Evolutionary conservation across 176 grass and related monocot species (phyloP), one percentile per base, ranked within the genome.

Genomic region (Chloris gayana): DNA sequence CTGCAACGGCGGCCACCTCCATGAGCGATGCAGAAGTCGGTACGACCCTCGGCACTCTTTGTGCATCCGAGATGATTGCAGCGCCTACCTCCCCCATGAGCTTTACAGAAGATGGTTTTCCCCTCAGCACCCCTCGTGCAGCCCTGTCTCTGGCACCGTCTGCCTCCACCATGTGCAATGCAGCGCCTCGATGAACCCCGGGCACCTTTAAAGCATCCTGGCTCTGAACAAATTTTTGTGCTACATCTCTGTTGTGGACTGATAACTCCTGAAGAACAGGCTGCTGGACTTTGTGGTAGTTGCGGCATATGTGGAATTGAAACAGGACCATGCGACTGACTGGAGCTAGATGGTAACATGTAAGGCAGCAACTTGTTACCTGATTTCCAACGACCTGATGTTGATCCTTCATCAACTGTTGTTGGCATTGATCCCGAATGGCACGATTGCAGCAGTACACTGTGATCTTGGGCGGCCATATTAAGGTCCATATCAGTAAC

Each of bases 321-420:
- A 32, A 47, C 51, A 65, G 56, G 21, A 77, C 60, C 34, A 18
- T 27, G 46, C 24, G 37, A 41, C 42, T 44, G 82, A 50, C 15
- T 39, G 66, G 78, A 69, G 60, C 59, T 56, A 33, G 38, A 54
- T 50, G 17, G 49, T 57, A 79, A 26, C 41, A 90, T 46, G 70
- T 85, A 92, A 64, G 90, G 88, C 34, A 84, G 46, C 83, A 97
- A 34, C 61, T 86, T 90, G 67, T 71, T 77, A 72, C 88, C 87
- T 84, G 83, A 69, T 86, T 95, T 92, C 87, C 87, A 86, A 45
- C 80, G 83, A 75, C 83, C 89, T 46, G 93, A 92, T 50, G 87
- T 97, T 51, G 93, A 97, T 80, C 87, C 93, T 82, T 97, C 93
- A 39, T 90, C 90, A 61, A 78, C 82, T 75, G 79, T 82, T 37